Conservation (phyloP, 441 rosid genomes). For the Gossypium schwendimanii region DNA sequence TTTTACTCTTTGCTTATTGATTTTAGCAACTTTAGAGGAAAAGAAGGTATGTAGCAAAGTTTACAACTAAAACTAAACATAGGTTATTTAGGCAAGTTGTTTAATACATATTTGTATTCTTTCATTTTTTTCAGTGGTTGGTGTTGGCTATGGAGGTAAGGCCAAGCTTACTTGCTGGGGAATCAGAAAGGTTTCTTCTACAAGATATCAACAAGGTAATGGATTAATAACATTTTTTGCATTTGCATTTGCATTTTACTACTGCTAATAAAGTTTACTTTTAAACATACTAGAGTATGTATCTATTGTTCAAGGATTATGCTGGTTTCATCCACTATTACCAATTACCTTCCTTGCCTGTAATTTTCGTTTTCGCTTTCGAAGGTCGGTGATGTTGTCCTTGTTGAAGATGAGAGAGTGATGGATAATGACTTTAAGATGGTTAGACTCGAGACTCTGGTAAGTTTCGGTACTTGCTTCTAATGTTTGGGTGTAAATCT, state of each 20-base stretch:
- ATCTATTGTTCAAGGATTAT: neutral
- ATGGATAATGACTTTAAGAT: slow-evolving; percentile 31
- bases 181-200: slow-evolving; percentile 64
- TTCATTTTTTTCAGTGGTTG: slow-evolving; percentile 45
- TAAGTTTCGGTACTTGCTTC: slow-evolving; percentile 22
- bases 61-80: no score
- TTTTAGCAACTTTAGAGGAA: neutral
- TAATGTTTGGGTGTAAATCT: neutral
- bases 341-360: neutral
- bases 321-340: neutral
- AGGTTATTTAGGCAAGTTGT: neutral
- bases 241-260: neutral
- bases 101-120: neutral
- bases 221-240: neutral
- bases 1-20: neutral
- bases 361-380: neutral
- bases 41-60: no score
- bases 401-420: slow-evolving; percentile 59
- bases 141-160: slow-evolving; percentile 67
- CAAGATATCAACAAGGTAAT: slow-evolving; percentile 56
- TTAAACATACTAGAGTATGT: neutral
- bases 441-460: slow-evolving; percentile 75
- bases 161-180: slow-evolving; percentile 76
- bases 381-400: slow-evolving; percentile 89
- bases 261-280: neutral